Evolutionary conservation across 2,329 filamentous ascomycete species (phyloP).

Genomic region (Allantophomopsis lycopodina): DNA sequence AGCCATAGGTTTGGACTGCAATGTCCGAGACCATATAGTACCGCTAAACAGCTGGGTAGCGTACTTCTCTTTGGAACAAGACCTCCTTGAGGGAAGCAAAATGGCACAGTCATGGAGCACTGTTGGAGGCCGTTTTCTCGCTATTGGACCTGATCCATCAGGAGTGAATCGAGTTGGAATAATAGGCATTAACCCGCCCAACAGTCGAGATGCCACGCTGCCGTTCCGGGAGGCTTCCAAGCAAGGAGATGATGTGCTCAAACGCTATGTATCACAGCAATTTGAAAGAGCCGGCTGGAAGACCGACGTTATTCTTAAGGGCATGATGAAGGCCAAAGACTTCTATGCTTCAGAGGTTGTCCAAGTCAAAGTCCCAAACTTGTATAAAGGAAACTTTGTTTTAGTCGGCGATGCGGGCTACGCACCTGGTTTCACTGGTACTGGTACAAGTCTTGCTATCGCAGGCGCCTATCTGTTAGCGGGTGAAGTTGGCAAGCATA

Average conservation of each 20-base stretch:
- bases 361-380: conserved; percentile 24
- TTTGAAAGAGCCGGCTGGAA: conserved; percentile 28
- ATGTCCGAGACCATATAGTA: no score
- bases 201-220: conserved; percentile 12
- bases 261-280: conserved; percentile 10
- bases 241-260: conserved; percentile 20
- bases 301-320: conserved; percentile 21
- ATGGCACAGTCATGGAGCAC: no score
- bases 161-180: conserved; percentile 19
- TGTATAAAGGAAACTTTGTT: conserved; percentile 5
- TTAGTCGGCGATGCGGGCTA: conserved; percentile 11
- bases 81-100: no score
- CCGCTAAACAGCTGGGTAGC: no score
- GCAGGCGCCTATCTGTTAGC: conserved; percentile 30
- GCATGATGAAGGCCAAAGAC: conserved; percentile 20
- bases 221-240: conserved; percentile 25
- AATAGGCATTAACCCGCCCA: conserved; percentile 21
- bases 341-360: conserved; percentile 25
- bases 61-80: no score
- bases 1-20: conserved; percentile 25
- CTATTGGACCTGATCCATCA: conserved; percentile 18
- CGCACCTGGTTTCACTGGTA: conserved; percentile 25
- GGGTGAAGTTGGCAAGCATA: conserved; percentile 22
- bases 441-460: conserved; percentile 25
- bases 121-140: conserved; percentile 18